Evolutionary conservation across 768 basidiomycete genomes (phyloP).

Genomic region (Cystobasidium ongulense): DNA sequence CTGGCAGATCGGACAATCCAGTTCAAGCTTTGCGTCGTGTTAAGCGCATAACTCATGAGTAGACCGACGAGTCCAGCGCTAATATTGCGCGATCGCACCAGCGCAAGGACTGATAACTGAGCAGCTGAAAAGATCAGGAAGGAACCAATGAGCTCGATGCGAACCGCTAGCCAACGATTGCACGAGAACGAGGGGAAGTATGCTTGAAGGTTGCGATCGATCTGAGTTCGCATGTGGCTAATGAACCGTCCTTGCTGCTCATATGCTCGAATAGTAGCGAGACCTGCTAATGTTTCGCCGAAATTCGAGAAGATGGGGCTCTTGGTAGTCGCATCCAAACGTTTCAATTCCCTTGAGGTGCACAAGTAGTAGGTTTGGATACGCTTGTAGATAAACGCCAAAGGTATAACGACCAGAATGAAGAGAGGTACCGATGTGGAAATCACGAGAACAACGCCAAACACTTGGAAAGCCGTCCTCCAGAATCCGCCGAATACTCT

Average conservation of each 20-base stretch:
- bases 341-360: constrained; percentile 78
- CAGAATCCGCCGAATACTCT: constrained; percentile 61
- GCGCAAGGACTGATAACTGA: constrained; percentile 36
- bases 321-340: constrained; percentile 76
- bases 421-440: constrained; percentile 49
- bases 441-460: constrained; percentile 40
- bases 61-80: constrained; percentile 55
- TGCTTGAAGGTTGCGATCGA: constrained; percentile 57
- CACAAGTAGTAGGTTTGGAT: constrained; percentile 85
- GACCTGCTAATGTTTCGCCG: constrained; percentile 51
- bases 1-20: constrained; percentile 36
- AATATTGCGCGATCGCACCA: constrained; percentile 31
- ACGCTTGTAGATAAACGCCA: constrained; percentile 67
- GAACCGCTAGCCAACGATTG: constrained; percentile 49
- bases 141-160: constrained; percentile 40
- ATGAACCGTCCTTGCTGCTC: constrained; percentile 62
- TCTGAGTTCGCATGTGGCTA: constrained; percentile 54
- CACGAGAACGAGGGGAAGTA: constrained; percentile 60
- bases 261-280: constrained; percentile 77
- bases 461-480: constrained; percentile 49
- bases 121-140: constrained; percentile 41
- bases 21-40: constrained; percentile 26
- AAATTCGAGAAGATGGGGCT: constrained; percentile 77
- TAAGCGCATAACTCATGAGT: constrained; percentile 41
- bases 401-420: constrained; percentile 70